These are phyloP conservation scores for Alternaria sp. DNA, from an alignment of 2,329 filamentous ascomycete species.

Conservation along the genomic window DNA sequence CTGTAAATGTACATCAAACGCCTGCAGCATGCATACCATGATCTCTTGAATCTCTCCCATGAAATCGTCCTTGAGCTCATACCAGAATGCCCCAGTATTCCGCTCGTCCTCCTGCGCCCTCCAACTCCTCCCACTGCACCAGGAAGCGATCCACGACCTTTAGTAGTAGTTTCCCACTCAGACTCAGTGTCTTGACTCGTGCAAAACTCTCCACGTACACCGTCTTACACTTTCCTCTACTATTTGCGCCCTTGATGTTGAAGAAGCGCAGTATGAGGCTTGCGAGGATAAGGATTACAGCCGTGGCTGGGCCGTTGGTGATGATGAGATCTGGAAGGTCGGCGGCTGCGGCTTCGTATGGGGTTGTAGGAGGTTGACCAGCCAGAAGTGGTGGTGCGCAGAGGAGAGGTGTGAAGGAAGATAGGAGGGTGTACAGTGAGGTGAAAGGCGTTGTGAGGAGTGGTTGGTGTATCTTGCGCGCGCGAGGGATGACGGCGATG, in stretches of 20 bases:
- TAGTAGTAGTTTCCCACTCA: constrained; percentile 80
- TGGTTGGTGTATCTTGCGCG: constrained; percentile 81
- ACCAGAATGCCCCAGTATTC: constrained; percentile 55
- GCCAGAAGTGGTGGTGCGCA: constrained; percentile 32
- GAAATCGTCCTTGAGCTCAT: constrained; percentile 10
- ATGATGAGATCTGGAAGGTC: constrained; percentile 76
- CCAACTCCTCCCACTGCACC: constrained; percentile 78
- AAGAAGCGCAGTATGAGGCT: constrained; percentile 63
- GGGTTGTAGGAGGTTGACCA: constrained; percentile 9
- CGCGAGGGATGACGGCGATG: constrained; percentile 73
- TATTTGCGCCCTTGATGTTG: constrained; percentile 45
- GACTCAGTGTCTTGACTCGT: constrained; percentile 78
- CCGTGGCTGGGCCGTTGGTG: constrained; percentile 88
- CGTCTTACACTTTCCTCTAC: constrained; percentile 67
- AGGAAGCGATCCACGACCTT: constrained; percentile 77
- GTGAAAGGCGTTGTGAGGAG: constrained; percentile 75
- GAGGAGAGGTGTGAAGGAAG: constrained; percentile 65
- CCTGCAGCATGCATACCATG: constrained; percentile 1
- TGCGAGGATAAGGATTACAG: constrained; percentile 74
- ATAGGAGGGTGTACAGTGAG: constrained; percentile 68
- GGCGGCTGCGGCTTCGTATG: constrained; percentile 21
- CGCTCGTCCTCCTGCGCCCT: constrained; percentile 48
- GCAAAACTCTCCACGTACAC: constrained; percentile 96
- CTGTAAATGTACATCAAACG: constrained; percentile 12
- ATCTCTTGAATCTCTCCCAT: not conserved